Base-by-base conservation (phyloP, 2,329 filamentous ascomycete species). In the Exophiala lecanii-corni region DNA sequence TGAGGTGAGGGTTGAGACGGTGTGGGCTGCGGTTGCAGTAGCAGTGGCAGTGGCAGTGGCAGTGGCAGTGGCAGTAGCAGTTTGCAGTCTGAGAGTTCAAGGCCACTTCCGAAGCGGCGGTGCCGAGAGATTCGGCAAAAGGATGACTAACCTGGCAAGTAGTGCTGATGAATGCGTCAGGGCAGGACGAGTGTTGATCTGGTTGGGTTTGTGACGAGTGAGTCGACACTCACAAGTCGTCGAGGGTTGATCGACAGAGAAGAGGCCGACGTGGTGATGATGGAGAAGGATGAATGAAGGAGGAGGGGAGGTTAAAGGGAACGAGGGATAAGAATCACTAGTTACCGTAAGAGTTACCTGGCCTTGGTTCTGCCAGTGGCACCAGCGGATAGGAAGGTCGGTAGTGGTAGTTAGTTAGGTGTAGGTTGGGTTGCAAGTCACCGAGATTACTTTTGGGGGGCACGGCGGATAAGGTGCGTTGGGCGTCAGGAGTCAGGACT, bases 171-270 rank as follows among this genome's bases (percentile, higher is more conserved):
- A 7, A 12, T 26, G 6, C 12, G 23, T 12, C n/a, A n/a, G n/a
- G n/a, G n/a, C n/a, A n/a, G n/a, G 34, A 26, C 47, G 40, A 50
- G 43, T 47, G 7, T 26, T 7, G 23, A 12, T 26, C 12, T 26
- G 23, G 23, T 7, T 26, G 23, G 12, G 12, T 7, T 6, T 39
- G 43, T 39, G 49, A 49, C 49, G 41, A 45, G 49, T 51, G 49
- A 51, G 49, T 51, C 49, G 49, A 41, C 26, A 20, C 49, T 41
- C 49, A 49, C 49, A 41, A 42, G 49, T 44, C 48, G 38, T 48
- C 39, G 41, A 45, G 47, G 42, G 47, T 39, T 45, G 21, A 26
- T 43, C 28, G 5, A 41, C 32, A 23, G 26, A 33, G 36, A 30
- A 31, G 20, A 28, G 33, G 9, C 26, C 39, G 25, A 28, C 30